Evolutionary conservation across 148 eudicot species (phyloP).

Genomic region (Salicornia ramosissima): DNA sequence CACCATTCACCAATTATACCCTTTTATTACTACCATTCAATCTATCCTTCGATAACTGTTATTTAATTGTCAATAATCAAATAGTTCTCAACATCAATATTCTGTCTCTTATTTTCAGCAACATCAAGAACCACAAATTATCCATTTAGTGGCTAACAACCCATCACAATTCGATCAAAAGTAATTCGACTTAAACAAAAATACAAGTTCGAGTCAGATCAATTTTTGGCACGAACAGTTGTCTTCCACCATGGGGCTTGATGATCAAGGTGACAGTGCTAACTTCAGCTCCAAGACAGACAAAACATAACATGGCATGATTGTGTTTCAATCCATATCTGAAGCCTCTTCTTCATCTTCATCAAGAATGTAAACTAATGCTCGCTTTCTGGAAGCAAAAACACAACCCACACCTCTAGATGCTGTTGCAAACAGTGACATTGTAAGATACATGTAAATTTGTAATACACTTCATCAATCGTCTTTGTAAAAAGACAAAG

Average conservation of each 20-base stretch:
- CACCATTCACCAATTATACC: no score
- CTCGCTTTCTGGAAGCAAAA: slow-evolving; percentile 83
- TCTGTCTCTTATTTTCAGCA: no score
- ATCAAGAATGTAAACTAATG: slow-evolving; percentile 93
- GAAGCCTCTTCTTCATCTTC: slow-evolving; percentile 97
- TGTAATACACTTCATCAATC: neutral
- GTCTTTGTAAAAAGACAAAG: neutral
- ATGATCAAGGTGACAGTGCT: neutral
- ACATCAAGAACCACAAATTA: no score
- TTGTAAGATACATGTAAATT: neutral
- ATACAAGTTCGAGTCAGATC: no score
- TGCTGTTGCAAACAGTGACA: slow-evolving; percentile 39
- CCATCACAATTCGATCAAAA: no score
- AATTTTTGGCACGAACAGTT: no score
- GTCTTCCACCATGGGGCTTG: neutral
- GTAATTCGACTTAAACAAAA: no score
- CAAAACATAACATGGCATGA: neutral
- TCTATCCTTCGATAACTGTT: no score
- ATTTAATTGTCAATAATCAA: no score
- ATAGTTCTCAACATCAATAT: no score
- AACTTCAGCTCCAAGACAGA: neutral
- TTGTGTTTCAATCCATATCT: slow-evolving; percentile 53
- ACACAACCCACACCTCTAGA: slow-evolving; percentile 97
- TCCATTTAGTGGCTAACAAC: no score
- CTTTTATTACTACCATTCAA: no score